Conservation (phyloP, 169 alveolate genomes). For the Plasmodium sp. region DNA sequence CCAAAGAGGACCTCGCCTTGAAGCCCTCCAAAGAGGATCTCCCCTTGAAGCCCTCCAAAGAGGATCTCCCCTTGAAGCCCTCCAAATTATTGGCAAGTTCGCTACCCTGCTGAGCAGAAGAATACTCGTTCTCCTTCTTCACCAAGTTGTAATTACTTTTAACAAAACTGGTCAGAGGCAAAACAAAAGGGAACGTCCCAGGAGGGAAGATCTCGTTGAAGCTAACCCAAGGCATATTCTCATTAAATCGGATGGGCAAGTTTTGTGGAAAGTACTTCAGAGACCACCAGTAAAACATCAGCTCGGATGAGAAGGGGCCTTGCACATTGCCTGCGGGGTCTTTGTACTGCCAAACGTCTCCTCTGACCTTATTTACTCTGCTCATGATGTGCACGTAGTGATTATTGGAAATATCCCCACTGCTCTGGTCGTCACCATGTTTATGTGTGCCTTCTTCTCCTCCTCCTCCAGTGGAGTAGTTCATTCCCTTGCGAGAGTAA, state of each 20-base stretch:
- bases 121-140: not conserved
- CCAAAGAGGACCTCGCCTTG: not conserved
- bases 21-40: not conserved
- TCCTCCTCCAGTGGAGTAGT: not conserved
- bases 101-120: not conserved
- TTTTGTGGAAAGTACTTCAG: constrained; percentile 83
- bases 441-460: not conserved
- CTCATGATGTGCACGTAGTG: constrained; percentile 2
- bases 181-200: constrained; percentile 76
- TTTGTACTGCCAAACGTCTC: constrained; percentile 84
- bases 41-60: not conserved
- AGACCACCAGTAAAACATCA: constrained; percentile 84
- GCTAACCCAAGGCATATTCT: constrained; percentile 84
- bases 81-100: not conserved
- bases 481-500: not conserved
- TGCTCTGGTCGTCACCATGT: not conserved
- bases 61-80: not conserved
- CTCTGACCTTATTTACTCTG: constrained; percentile 44
- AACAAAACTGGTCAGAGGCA: constrained; percentile 58
- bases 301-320: constrained; percentile 85
- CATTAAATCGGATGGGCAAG: constrained; percentile 79
- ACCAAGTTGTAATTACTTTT: not conserved
- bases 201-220: constrained; percentile 81
- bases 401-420: not conserved
- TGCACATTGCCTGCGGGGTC: constrained; percentile 85